Base-by-base conservation (phyloP, 352 stramenopile species). In the Phytopythium kandeliae region DNA sequence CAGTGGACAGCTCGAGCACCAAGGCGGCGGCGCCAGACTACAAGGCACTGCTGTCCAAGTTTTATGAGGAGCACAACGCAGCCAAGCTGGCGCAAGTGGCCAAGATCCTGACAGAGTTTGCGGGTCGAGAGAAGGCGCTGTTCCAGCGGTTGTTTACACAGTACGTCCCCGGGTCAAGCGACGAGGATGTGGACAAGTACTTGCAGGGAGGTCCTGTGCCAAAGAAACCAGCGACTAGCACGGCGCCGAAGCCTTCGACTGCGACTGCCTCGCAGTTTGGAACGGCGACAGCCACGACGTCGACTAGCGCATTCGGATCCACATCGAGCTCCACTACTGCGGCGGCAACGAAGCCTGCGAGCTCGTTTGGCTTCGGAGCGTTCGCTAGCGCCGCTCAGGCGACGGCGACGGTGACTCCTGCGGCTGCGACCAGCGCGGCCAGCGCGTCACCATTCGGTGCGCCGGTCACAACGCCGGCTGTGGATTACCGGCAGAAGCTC, bases 31-130 rank as follows among this genome's bases (percentile, higher is more conserved):
- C 2, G 28, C 40, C 36, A 16, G 65, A 83, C 48, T 86, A 79
- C 59, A 84, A 80, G 51, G 45, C 51, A 8, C 57, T 78, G 34
- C 54, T 91, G 21, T 41, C 68, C 40, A 77, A 67, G 17, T 91
- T 91, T 44, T 91, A 89, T 44, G 63, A 74, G 60, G 68, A 77
- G 28, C 63, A 81, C 61, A 89, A 89, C 51, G 56, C 67, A 3
- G 50, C 63, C 4, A 86, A 86, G 56, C 45, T 63, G 37, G 48
- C 41, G 12, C 59, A 69, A 51, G 71, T 71, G 11, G 73, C 85
- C 17, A 87, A 85, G 50, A 72, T 63, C 19, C 37, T 89, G 38
- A 50, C 36, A 34, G 69, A 78, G 24, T 89, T 75, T 42, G 67
- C 69, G 36, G 79, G 74, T 24, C 70, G 64, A 11, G 79, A 91